Evolutionary conservation across 2,329 filamentous ascomycete genomes (phyloP).

Genomic region (Fusarium sp.): DNA sequence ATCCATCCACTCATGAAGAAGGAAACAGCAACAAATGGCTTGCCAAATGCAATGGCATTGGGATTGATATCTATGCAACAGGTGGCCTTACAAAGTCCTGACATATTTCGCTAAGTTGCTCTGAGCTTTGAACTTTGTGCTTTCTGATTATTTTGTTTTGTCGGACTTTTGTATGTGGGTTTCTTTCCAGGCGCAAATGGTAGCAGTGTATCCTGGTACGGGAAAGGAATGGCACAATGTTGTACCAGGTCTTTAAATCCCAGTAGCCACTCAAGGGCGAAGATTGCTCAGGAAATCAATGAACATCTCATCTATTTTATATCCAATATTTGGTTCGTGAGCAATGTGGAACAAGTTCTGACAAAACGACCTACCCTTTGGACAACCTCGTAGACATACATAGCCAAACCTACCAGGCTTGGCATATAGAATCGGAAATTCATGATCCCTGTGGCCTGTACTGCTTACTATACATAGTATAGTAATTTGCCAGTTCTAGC

Average conservation of each 20-base stretch:
- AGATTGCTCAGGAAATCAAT: slow-evolving; percentile 31
- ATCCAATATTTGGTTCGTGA: not conserved
- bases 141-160: slow-evolving; percentile 10
- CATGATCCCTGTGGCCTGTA: no score
- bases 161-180: slow-evolving; percentile 5
- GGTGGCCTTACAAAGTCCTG: slow-evolving; percentile 6
- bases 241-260: slow-evolving; percentile 4
- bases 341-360: not conserved
- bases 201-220: slow-evolving; percentile 13
- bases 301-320: slow-evolving; percentile 18
- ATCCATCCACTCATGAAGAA: slow-evolving; percentile 29
- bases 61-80: slow-evolving; percentile 33
- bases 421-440: no score
- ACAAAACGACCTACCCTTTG: not conserved
- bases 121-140: no score
- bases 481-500: no score
- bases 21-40: slow-evolving; percentile 24
- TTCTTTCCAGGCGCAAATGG: slow-evolving; percentile 20
- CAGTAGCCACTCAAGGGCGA: slow-evolving; percentile 8
- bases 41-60: slow-evolving; percentile 16
- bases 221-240: slow-evolving; percentile 1
- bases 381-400: no score
- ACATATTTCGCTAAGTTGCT: slow-evolving; percentile 21
- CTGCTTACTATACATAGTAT: no score
- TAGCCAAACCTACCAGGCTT: no score